Evolutionary conservation across 2,329 filamentous ascomycete genomes (phyloP), one percentile per base, ranked within the genome.

Genomic region (Trichoderma gracile): DNA sequence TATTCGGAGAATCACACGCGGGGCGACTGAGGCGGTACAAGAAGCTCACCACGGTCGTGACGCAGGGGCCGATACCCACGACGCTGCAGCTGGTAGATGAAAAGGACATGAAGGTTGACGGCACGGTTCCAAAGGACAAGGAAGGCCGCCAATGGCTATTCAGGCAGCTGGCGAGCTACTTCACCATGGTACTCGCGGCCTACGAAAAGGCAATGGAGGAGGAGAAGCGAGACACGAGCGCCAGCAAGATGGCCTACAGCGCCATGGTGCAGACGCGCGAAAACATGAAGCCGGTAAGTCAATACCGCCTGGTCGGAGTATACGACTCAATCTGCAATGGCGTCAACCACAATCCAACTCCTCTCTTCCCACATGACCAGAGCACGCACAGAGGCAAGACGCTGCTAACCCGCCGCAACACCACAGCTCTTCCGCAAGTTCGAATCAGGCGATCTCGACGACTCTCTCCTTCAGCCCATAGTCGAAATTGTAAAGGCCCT

Each of bases 401-500:
- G 42, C 12, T 21, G 10, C 40, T 50, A 45, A 64, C 55, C 50
- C 9, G 5, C 2, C 17, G 19, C 30, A 25, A 38, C 33, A 38
- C 10, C 33, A 38, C 52, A 85, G 82, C 81, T 99, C 21, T 97
- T 98, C 78, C 89, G 90, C 64, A 93, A 92, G 72, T 88, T 99
- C 67, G 94, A 98, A 75, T 88, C 89, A 67, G 86, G 84, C 23
- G 90, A 93, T 63, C 77, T 97, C 7, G 89, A 95, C 68, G 87
- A 93, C 68, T 87, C 87, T 43, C 85, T 97, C 40, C 81, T 98
- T 27, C 86, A 89, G 64, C 91, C 93, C 21, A 86, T 99, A 9
- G 86, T 96, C 15, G 93, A 97, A 77, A 97, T 99, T 69, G 93
- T 97, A 33, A 85, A 91, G 72, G 91, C 93, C 27, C 92, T 94